Conservation (phyloP, 208 protist species). For the Wallacemonas rigidus region DNA sequence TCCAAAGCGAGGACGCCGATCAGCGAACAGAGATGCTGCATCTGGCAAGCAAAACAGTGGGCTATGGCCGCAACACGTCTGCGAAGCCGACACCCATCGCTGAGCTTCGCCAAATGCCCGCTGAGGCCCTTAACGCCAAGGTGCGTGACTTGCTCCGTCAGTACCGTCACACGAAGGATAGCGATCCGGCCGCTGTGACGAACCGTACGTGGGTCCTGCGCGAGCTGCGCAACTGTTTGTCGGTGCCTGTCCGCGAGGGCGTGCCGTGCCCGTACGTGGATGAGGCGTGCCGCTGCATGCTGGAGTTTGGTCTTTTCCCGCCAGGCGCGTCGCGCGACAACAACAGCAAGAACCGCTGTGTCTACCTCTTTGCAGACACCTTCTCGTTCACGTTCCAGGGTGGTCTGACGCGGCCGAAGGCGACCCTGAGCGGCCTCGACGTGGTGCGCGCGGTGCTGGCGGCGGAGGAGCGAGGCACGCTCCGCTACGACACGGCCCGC, state of each 20-base stretch:
- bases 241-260: slow-evolving; percentile 59
- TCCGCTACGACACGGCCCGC: slow-evolving; percentile 72
- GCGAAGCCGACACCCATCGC: slow-evolving; percentile 70
- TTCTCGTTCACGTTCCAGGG: slow-evolving; percentile 83
- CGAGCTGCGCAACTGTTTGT: slow-evolving; percentile 79
- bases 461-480: slow-evolving; percentile 60
- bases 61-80: slow-evolving; percentile 57
- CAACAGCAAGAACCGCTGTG: slow-evolving; percentile 71
- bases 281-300: slow-evolving; percentile 44
- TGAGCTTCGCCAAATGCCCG: slow-evolving; percentile 65
- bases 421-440: slow-evolving; percentile 40
- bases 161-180: slow-evolving; percentile 58
- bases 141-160: slow-evolving; percentile 71
- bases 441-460: slow-evolving; percentile 63
- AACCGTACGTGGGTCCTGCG: slow-evolving; percentile 86
- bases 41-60: slow-evolving; percentile 75
- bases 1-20: slow-evolving; percentile 69
- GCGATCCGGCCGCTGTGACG: slow-evolving; percentile 52
- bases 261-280: slow-evolving; percentile 66
- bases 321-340: slow-evolving; percentile 47
- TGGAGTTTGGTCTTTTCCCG: slow-evolving; percentile 78
- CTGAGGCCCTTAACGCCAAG: slow-evolving; percentile 66
- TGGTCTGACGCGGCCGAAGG: slow-evolving; percentile 55
- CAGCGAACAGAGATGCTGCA: slow-evolving; percentile 73
- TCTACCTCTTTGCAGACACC: slow-evolving; percentile 83